A percentile compares a stretch with the other conserved stretches of the same genome.
Evolutionary conservation across 179 eudicot species (phyloP).

Genomic region (Silene coronaria): DNA sequence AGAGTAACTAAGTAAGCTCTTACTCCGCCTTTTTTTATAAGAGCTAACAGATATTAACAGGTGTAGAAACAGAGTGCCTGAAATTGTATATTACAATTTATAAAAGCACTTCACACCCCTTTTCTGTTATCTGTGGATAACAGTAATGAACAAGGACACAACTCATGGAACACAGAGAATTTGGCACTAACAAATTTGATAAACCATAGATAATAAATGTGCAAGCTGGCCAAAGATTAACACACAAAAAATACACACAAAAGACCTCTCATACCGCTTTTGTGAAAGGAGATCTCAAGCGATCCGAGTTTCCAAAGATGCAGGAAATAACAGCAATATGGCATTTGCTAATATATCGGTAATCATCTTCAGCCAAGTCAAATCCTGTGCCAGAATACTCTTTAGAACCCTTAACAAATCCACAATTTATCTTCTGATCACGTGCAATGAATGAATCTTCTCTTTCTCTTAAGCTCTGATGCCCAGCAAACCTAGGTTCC

Average conservation of each 20-base stretch:
- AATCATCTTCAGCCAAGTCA: constrained; percentile 88
- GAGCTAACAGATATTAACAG: background rate
- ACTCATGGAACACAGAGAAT: too few species aligned
- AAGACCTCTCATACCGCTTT: constrained; percentile 47
- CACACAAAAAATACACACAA: background rate
- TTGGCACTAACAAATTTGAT: background rate
- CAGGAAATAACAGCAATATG: constrained; percentile 89
- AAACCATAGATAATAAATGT: background rate
- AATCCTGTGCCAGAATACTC: constrained; percentile 75
- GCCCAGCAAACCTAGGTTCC: constrained; percentile 93
- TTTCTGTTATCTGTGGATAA: background rate
- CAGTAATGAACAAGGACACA: background rate
- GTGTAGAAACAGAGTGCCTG: background rate
- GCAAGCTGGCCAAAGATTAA: background rate
- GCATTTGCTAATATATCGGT: constrained; percentile 68
- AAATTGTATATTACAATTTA: background rate
- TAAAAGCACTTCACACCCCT: background rate
- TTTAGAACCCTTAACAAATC: constrained; percentile 70
- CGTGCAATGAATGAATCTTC: constrained; percentile 71
- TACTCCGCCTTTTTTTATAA: background rate
- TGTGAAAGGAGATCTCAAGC: constrained; percentile 64
- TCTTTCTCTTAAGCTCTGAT: constrained; percentile 65
- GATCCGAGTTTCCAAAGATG: constrained; percentile 94
- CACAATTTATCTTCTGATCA: constrained; percentile 81
- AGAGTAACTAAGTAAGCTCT: constrained; percentile 11